Conservation (phyloP, 2,329 filamentous ascomycete genomes). For the Sarocladiaceae sp. region DNA sequence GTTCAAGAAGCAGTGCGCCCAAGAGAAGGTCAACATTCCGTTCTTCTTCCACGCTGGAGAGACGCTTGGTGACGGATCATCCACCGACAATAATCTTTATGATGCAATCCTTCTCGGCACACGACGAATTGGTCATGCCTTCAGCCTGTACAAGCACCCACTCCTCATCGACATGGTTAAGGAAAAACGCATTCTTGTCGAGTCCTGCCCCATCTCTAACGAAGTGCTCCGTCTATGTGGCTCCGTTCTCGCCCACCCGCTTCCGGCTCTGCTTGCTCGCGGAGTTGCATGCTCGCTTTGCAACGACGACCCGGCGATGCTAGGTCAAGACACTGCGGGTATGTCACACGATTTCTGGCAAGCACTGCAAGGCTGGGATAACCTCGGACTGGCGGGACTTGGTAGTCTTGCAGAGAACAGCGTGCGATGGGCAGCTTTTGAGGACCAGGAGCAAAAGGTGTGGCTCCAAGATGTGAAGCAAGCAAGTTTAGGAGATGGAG, state of each 20-base stretch:
- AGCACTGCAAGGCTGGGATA: constrained; percentile 85
- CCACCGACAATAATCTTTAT: constrained; percentile 77
- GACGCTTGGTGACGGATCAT: constrained; percentile 69
- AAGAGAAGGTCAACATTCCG: constrained; percentile 75
- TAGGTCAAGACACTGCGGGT: constrained; percentile 76
- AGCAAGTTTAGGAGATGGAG: constrained; percentile 65
- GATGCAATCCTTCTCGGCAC: constrained; percentile 86
- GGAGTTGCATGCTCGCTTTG: constrained; percentile 80
- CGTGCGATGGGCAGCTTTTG: constrained; percentile 83
- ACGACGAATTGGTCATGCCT: constrained; percentile 83
- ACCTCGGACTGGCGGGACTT: constrained; percentile 80
- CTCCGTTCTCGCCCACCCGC: constrained; percentile 71
- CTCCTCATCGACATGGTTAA: constrained; percentile 84
- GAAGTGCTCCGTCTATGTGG: constrained; percentile 78
- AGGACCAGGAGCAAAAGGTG: constrained; percentile 66
- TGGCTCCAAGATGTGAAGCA: constrained; percentile 72
- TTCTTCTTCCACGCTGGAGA: constrained; percentile 97
- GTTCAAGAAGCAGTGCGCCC: constrained; percentile 82
- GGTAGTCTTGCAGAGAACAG: constrained; percentile 90
- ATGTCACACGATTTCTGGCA: constrained; percentile 96
- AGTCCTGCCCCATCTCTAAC: constrained; percentile 88
- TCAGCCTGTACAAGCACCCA: constrained; percentile 87
- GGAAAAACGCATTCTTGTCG: constrained; percentile 80
- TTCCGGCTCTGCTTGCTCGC: constrained; percentile 78
- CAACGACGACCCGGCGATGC: constrained; percentile 87